Base-by-base conservation (phyloP, 306 rosid genomes). In the Dicorynia guianensis region DNA sequence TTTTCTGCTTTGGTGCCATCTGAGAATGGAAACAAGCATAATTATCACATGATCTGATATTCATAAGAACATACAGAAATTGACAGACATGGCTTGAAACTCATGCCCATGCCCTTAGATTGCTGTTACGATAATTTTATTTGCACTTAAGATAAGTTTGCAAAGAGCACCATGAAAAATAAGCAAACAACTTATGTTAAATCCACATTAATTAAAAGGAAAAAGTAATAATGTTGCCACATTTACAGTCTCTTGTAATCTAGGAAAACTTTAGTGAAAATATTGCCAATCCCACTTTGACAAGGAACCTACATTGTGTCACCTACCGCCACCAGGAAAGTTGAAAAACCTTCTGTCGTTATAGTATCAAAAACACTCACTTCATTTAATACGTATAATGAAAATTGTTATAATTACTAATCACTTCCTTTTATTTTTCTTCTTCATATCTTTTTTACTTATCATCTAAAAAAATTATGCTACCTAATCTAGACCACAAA, bases 1-100 rank as follows among this genome's bases (percentile, higher is more conserved):
- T 95, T 77, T 90, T 95, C 86, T 90, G 97, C 92, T 92, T 95
- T 4, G 99, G 97, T 17, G 93, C 90, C 78, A 87, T 68, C 99
- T 94, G 89, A 66, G 68, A 79, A 86, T 40, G 47, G 34, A 71
- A 74, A 72, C n/a, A 76, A 20, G 13, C 3, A 58, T 69, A 39
- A 65, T 39, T 30, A 75, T 58, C 63, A 77, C 11, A 8, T 13
- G 11, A 13, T 46, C 11, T 8, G 52, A 13, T 46, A 25, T 25
- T 25, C 30, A 25, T 25, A 2, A 25, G 30, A 25, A 25, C 2
- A 1, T 25, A 25, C 1, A 25, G 30, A 25, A 25, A 25, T 25
- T 25, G 30, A 25, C 30, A 25, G 30, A 25, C 30, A 25, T 25
- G 30, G 1, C 30, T 25, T n/a, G n/a, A n/a, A n/a, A n/a, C n/a